Base-by-base conservation (phyloP, 2,329 filamentous ascomycete species). In the Aspergillus arachidicola region DNA sequence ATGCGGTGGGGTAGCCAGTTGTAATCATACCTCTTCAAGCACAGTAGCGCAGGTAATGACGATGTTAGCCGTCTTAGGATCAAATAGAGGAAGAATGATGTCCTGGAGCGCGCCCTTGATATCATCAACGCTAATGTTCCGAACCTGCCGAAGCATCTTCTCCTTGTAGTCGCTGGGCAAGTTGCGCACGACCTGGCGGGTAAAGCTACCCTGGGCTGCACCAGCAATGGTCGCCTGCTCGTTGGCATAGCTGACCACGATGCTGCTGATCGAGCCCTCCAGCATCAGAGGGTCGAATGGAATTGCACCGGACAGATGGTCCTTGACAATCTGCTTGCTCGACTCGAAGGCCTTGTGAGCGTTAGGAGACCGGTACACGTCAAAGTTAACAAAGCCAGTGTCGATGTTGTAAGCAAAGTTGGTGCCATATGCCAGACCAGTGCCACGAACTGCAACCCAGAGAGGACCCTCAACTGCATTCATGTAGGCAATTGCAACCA, bases 401-500 rank as follows among this genome's bases (percentile, higher is more conserved):
- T 95, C 92, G 32, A 92, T 81, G 72, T 92, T 91, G 53, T 91
- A 89, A 51, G 85, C 85, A 73, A 98, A 96, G 71, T 86, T 88
- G 0, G 91, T 90, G 59, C 94, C 94, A 74, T 99, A 99, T 0
- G 95, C 95, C 58, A 98, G 88, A 51, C 95, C 95, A 50, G 92
- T 95, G 61, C 95, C 95, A 54, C 95, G 92, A 56, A 98, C 91
- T 0, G 93, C 92, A 66, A 91, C 91, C 94, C 95, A 98, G 36
- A 99, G 87, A 0, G 95, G 95, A 0, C 95, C 95, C 78, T 99
- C 95, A 21, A 96, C 91, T 0, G 93, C 89, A 74, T 97, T 94
- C 64, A 99, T 89, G 75, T 97, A 98, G 23, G 93, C 89, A 57
- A 93, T 87, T 0, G 94, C 93, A 9, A 99, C 94, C 76, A 96